Evolutionary conservation across 2,329 filamentous ascomycete species (phyloP).

Genomic region (Curvularia lunata): DNA sequence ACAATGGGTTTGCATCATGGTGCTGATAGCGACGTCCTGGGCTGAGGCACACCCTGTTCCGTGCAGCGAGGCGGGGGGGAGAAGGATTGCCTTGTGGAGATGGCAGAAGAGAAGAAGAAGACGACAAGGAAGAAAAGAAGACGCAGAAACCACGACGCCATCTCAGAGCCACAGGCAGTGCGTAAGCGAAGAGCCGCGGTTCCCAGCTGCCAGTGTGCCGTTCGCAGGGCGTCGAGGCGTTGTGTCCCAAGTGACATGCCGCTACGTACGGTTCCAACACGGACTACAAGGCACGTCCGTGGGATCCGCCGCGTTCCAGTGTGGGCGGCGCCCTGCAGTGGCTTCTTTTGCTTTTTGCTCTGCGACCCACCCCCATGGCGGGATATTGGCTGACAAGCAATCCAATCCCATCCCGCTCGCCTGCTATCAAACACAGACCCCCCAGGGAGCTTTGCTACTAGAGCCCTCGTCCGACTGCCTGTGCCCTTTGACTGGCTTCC

Average conservation of each 20-base stretch:
- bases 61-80: background rate
- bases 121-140: slow-evolving; percentile 1
- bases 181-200: background rate
- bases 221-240: slow-evolving; percentile 1
- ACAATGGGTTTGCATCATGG: slow-evolving; percentile 19
- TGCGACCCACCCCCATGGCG: slow-evolving; percentile 21
- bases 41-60: slow-evolving; percentile 1
- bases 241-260: slow-evolving; percentile 29
- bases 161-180: background rate
- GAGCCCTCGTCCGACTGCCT: slow-evolving; percentile 17
- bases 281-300: background rate
- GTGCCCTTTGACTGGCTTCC: slow-evolving; percentile 1
- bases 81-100: background rate
- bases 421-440: slow-evolving; percentile 38
- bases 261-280: slow-evolving; percentile 33
- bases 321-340: slow-evolving; percentile 28
- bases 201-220: background rate
- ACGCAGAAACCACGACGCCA: background rate
- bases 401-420: slow-evolving; percentile 9
- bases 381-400: slow-evolving; percentile 35
- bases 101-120: background rate
- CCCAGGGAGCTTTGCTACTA: slow-evolving; percentile 19
- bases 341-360: slow-evolving; percentile 12
- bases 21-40: slow-evolving; percentile 18
- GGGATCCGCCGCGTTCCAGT: slow-evolving; percentile 6